Evolutionary conservation across 352 stramenopile species (phyloP).

Genomic region (Phytophthora lateralis): DNA sequence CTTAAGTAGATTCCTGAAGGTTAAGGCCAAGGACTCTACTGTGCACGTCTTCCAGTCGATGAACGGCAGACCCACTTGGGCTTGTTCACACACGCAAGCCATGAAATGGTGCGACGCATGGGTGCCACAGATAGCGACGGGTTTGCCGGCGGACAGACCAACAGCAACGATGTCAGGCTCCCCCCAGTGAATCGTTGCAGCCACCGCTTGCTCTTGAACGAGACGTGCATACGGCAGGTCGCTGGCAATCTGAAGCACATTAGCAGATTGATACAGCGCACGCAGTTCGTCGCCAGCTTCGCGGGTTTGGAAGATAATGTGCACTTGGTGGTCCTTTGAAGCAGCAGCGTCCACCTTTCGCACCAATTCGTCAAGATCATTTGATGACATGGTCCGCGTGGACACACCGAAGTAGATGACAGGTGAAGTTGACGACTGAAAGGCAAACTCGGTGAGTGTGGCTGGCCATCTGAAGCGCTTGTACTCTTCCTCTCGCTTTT

Average conservation of each 20-base stretch:
- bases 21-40: slow-evolving; percentile 50
- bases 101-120: slow-evolving; percentile 89
- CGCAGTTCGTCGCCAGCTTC: slow-evolving; percentile 16
- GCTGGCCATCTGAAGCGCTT: slow-evolving; percentile 11
- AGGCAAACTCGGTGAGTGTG: slow-evolving; percentile 14
- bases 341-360: slow-evolving; percentile 34
- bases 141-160: slow-evolving; percentile 72
- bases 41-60: slow-evolving; percentile 68
- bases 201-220: slow-evolving; percentile 55
- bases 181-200: slow-evolving; percentile 70
- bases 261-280: slow-evolving; percentile 10
- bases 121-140: slow-evolving; percentile 86
- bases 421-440: slow-evolving; percentile 6
- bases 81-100: slow-evolving; percentile 60
- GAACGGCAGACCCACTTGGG: slow-evolving; percentile 68
- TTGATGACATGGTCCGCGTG: slow-evolving; percentile 26
- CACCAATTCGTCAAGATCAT: slow-evolving; percentile 34
- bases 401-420: slow-evolving; percentile 50
- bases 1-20: slow-evolving; percentile 53
- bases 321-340: slow-evolving; percentile 15
- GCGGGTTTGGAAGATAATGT: slow-evolving; percentile 53
- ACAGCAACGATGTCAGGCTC: slow-evolving; percentile 72
- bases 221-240: slow-evolving; percentile 74
- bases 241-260: slow-evolving; percentile 28
- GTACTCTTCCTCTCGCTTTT: slow-evolving; percentile 7